Evolutionary conservation across 164 flowering plant species (phyloP), one percentile per base, ranked within the genome.

Genomic region (Malania oleifera): DNA sequence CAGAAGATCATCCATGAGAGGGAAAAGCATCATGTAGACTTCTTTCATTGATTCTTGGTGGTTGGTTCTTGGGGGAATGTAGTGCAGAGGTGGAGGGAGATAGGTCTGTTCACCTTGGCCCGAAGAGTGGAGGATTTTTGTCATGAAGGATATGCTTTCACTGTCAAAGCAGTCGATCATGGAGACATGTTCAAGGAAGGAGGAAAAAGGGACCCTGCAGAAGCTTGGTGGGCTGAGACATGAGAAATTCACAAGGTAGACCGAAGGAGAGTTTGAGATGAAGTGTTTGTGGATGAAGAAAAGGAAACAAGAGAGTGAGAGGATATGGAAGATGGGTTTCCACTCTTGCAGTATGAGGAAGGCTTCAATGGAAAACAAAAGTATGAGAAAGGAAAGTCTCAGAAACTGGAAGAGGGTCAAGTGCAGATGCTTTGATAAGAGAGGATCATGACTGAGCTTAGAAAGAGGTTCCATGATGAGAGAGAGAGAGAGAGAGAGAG

Each of bases 221-320:
- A 1, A 68, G 48, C 28, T 54, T 24, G 87, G 85, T 14, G 89
- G 90, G 28, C 62, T 79, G 18, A 74, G 56, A 54, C 96, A 88
- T 25, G 90, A 73, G 71, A 82, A 88, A 29, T 88, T 85, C 15
- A 83, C 84, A 0, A 88, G 63, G 60, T 80, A 88, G 28, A 82
- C 55, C 2, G 69, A 54, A 1, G 58, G 46, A 25, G 80, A 54
- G 2, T 35, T 66, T 15, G 73, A 48, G 51, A 70, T 23, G 62
- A 39, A 65, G 51, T n/a, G 24, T 56, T 57, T 54, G 59, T 63
- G 22, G 20, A 59, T 29, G 63, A 60, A 48, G 51, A 62, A 54
- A 5, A 63, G 26, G 19, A 72, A 37, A 24, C 31, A 44, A 50
- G 35, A 39, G 14, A 67, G 23, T 0, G 64, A 41, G 15, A 74